phyloP scores from a whole-genome alignment of 164 flowering plant genomes.

The Vitis vinifera region ASM3070453v1 NC_081820.1:24167001-24167500 shows the following conservation, averaged over 20 bases:
- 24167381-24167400: conserved; percentile 45
- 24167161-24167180: conserved; percentile 55
- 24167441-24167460: conserved; percentile 53
- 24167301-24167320: not conserved
- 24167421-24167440: conserved; percentile 32
- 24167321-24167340: not conserved
- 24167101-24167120: conserved; percentile 39
- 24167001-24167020: conserved; percentile 46
- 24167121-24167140: conserved; percentile 36
- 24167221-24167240: not conserved
- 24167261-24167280: not conserved
- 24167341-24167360: conserved; percentile 28
- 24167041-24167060: conserved; percentile 53
- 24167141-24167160: conserved; percentile 34
- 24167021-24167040: conserved; percentile 40
- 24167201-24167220: not conserved
- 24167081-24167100: conserved; percentile 55
- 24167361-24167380: conserved; percentile 38
- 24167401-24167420: conserved; percentile 35
- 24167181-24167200: conserved; percentile 47
- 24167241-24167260: not conserved
- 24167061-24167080: conserved; percentile 56
- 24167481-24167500: conserved; percentile 42
- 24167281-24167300: not conserved
- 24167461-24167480: conserved; percentile 41